phyloP scores from a whole-genome alignment of 495 filamentous ascomycete species.

The Aspergillus wentii region DNA sequence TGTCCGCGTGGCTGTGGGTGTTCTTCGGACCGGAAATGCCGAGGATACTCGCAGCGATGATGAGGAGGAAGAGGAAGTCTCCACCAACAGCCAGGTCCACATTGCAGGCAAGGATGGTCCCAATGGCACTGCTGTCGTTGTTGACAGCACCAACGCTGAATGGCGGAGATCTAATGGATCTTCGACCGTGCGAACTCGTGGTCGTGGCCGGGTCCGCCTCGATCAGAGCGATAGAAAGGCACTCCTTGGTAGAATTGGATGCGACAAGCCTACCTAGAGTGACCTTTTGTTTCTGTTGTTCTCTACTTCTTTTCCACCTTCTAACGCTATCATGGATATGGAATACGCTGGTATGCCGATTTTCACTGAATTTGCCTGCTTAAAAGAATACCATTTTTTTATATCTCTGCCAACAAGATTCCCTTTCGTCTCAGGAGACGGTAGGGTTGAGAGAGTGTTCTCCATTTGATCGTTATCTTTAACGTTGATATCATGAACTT shows the following conservation, averaged over 20 bases:
- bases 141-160: constrained; percentile 34
- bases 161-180: constrained; percentile 39
- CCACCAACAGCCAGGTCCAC: constrained; percentile 40
- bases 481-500: constrained; percentile 16
- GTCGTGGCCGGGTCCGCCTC: constrained; percentile 48
- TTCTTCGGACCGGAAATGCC: constrained; percentile 70
- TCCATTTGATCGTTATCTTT: constrained; percentile 1
- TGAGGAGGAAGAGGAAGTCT: constrained; percentile 63
- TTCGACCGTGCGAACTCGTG: constrained; percentile 27
- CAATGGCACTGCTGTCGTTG: constrained; percentile 15
- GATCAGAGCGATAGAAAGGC: constrained; percentile 72
- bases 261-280: constrained; percentile 54
- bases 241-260: constrained; percentile 67
- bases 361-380: constrained; percentile 1
- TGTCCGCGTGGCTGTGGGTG: constrained; percentile 67
- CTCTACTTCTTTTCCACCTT: constrained; percentile 1
- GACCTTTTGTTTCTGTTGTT: constrained; percentile 4
- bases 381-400: constrained; percentile 6
- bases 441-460: no score
- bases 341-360: constrained; percentile 9
- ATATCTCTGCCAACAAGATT: constrained; percentile 1
- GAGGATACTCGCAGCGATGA: constrained; percentile 88
- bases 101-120: constrained; percentile 22
- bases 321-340: constrained; percentile 11
- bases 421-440: no score